These are phyloP conservation scores for Galium porrigens DNA, from an alignment of 305 asterid species.

Conservation along the genomic window DNA sequence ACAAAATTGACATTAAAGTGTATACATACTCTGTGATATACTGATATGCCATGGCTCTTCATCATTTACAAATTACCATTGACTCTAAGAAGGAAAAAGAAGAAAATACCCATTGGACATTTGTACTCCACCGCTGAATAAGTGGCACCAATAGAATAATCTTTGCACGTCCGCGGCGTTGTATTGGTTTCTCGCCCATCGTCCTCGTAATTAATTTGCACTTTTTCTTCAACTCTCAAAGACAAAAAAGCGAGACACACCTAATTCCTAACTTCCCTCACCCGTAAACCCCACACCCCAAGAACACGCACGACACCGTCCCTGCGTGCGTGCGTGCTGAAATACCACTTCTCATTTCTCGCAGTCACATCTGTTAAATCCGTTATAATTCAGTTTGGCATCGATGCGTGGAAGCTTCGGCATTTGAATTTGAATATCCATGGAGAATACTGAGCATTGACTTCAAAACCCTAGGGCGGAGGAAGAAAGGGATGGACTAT, in stretches of 20 bases:
- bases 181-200: background rate
- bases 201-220: background rate
- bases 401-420: background rate
- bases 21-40: too few species aligned
- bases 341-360: background rate
- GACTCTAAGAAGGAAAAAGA: too few species aligned
- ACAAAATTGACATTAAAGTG: too few species aligned
- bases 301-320: conserved; percentile 4
- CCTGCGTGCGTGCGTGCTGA: background rate
- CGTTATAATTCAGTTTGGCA: background rate
- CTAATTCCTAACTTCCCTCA: background rate
- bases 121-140: too few species aligned
- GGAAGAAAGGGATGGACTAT: conserved; percentile 38
- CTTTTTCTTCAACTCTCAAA: background rate
- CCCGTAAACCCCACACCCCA: background rate
- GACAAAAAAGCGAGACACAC: background rate
- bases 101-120: too few species aligned
- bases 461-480: conserved; percentile 8
- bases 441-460: background rate
- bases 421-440: background rate
- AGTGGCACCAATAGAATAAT: too few species aligned
- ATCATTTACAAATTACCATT: too few species aligned
- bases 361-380: background rate
- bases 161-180: background rate
- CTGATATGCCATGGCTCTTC: too few species aligned